phyloP scores from a whole-genome alignment of 2,329 filamentous ascomycete genomes.

The Rutstroemia sp. region DNA sequence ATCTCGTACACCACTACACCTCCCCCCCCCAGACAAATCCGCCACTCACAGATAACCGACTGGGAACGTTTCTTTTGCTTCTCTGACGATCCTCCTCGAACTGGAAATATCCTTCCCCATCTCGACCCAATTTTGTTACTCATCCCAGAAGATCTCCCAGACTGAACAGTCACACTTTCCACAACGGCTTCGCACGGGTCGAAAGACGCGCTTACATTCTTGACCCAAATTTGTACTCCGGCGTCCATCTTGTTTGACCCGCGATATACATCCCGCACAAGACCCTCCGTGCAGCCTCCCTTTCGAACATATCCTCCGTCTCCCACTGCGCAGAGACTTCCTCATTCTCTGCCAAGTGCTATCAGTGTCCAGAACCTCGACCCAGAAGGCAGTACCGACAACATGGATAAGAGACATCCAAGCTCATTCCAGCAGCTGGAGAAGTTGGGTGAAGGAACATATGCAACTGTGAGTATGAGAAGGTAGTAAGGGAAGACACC shows the following conservation, averaged over 20 bases:
- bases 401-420: conserved; percentile 87
- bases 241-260: conserved; percentile 36
- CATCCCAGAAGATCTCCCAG: neutral
- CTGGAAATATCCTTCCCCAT: neutral
- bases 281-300: conserved; percentile 21
- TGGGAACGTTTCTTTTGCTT: no score
- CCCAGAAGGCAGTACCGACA: conserved; percentile 16
- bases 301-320: conserved; percentile 28
- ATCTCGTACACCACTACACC: no score
- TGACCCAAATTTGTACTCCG: conserved; percentile 32
- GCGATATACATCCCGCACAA: conserved; percentile 29
- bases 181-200: conserved; percentile 29
- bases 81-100: no score
- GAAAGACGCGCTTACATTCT: conserved; percentile 24
- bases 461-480: conserved; percentile 68
- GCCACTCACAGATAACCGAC: no score
- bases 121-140: neutral
- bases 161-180: conserved; percentile 9
- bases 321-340: conserved; percentile 17
- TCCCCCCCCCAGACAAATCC: no score
- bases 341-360: conserved; percentile 25
- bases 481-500: neutral
- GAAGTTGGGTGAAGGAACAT: conserved; percentile 96
- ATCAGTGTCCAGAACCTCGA: conserved; percentile 29
- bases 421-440: conserved; percentile 96